Base-by-base conservation (phyloP, 2,329 filamentous ascomycete genomes). In the Lasiodiplodia gonubiensis region DNA sequence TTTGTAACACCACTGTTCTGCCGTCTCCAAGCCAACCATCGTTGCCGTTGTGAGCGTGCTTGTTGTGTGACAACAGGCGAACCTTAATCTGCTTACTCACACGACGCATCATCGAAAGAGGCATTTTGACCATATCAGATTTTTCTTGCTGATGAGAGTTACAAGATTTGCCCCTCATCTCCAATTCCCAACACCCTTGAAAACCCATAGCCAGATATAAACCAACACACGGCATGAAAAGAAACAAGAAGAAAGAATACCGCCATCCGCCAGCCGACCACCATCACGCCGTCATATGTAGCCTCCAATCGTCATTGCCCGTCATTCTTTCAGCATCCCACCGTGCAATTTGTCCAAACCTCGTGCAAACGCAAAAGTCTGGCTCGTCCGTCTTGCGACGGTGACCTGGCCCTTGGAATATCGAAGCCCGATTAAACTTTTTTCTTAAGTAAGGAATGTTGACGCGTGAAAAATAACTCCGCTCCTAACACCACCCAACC, bases 181-280 rank as follows among this genome's bases (percentile, higher is more conserved):
- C 65, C 65, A 67, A 67, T 52, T 53, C 46, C 55, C 65, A 67
- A 67, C 65, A 46, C 65, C 65, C 42, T 53, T 18, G 53, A 52
- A 48, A 53, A 33, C 65, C 55, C 33, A 18, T 67, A 55, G 64
- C 64, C 64, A 51, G 54, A 57, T 66, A 57, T n/a, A 53, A 54
- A 67, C 55, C 54, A 67, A 67, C 33, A 67, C 46, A 60, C 55
- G 54, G 27, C 27, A 57, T 42, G 42, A 63, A 67, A 67, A n/a
- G 39, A 25, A 46, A 52, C 16, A 63, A 39, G 33, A 68, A 52
- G 55, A 64, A 46, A 63, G 27, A 33, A 30, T 10, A 39, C 49
- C 51, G 33, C 46, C 55, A 51, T 33, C 65, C 65, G 53, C 54
- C 54, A 23, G n/a, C 57, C 55, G 23, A 18, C 42, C 57, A 35